Evolutionary conservation across 345 rosid genomes (phyloP), one percentile per base, ranked within the genome.

Genomic region (Populus pruinosa): DNA sequence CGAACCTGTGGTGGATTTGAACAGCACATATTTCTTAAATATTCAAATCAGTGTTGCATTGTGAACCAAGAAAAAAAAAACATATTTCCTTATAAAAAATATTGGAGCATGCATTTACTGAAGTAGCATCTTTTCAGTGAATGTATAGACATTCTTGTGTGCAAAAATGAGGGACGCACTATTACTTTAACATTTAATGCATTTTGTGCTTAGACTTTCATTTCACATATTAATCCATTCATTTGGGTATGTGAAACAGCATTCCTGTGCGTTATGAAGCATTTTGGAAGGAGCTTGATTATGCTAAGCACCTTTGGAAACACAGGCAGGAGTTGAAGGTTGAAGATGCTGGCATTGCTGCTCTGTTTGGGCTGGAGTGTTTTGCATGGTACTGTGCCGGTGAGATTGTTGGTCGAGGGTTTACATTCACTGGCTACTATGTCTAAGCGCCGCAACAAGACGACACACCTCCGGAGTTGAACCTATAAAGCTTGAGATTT

Each of bases 341-440:
- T 36, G 97, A 93, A 77, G 88, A 91, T 64, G 90, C 85, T 8
- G 92, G 89, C 65, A 83, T 89, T 72, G 91, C 93, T 27, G 87
- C 93, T 2, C 77, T 89, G 73, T 91, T 90, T 65, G 91, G 94
- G 69, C 76, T 93, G 56, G 98, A 91, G 80, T 91, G 94, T 74
- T 89, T 89, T 8, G 92, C 90, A 2, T 93, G 93, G 91, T 91
- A 36, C 78, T 88, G 96, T 79, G 89, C 89, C 8, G 94, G 96
- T 77, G 93, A 93, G 83, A 84, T 91, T 29, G 82, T 85, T 29
- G 97, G 92, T 71, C 82, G 94, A 65, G 94, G 93, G 67, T 91
- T 91, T 84, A 91, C 93, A 41, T 68, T 91, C 89, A 83, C 93
- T 0, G 93, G 94, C 70, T 91, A 91, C 87, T 84, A 85, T 64